Evolutionary conservation across 1,284 basidiomycete genomes (phyloP), one percentile per base, ranked within the genome.

Genomic region (Earliella scabrosa): DNA sequence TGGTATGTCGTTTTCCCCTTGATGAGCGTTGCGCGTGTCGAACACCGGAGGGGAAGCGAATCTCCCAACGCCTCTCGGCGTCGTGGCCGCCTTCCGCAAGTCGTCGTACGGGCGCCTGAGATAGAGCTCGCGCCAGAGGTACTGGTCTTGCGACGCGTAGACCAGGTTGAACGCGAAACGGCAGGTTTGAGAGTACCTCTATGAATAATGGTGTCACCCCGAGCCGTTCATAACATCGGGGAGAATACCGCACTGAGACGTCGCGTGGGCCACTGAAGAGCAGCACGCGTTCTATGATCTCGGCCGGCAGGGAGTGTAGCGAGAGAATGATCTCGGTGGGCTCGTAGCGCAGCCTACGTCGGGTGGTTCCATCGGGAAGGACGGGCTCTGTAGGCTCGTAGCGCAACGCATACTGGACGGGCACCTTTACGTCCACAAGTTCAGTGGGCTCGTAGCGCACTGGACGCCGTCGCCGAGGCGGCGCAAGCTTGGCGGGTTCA

Each of bases 111-210:
- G 77, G 35, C 72, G 71, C 23, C 68, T 56, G 29, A 86, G 77
- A 70, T 84, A 87, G 24, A 89, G 73, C 50, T 80, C 74, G 44
- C 85, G 82, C 86, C 86, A 90, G 38, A 90, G 76, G 65, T 81
- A 81, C 50, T 82, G 78, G 69, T 86, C 82, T 21, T 73, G 59
- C 35, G 74, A 58, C 29, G 74, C 68, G 63, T 83, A 82, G 35
- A 87, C 77, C 45, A 87, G 70, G 26, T 67, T 64, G 59, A 72
- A 72, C 14, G 82, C 79, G 10, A 69, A 63, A 23, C 72, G 73
- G 65, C 81, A 86, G 39, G 82, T 82, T 64, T 75, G 74, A 8
- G 85, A 74, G 67, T 88, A 86, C n/a, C 57, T 52, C 65, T 67
- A 45, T n/a, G 32, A 13, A 41, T 45, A 27, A 24, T 23, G 39